Base-by-base conservation (phyloP, 495 filamentous ascomycete species). In the Daldinia loculata region DNA sequence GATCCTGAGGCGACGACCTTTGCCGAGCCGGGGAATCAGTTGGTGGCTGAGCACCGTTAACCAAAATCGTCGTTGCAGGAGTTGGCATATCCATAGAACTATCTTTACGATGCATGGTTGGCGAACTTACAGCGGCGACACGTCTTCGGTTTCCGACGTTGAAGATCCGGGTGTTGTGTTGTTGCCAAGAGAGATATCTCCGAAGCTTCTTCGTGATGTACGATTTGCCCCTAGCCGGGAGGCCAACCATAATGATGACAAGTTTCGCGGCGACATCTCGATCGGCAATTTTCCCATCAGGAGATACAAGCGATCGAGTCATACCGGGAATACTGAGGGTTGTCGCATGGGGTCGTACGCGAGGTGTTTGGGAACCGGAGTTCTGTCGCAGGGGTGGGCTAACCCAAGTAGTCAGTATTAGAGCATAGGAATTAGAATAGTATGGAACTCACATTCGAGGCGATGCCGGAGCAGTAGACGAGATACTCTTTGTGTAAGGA, bases 131-230 rank as follows among this genome's bases (percentile, higher is more conserved):
- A 62, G 90, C 89, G 38, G 92, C 92, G 36, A 94, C 86, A 60
- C 95, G 91, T 71, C 95, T 85, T 71, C 93, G 89, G 75, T 97
- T 93, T 50, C 95, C 95, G 41, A 99, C 95, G 70, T 99, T 99
- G 87, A 99, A 99, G 68, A 99, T 98, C 72, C 86, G 85, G 22
- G 93, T 93, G 70, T 97, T 91, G 76, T 99, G 95, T 72, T 99
- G 95, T 56, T 97, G 89, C 95, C 95, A 99, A 61, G 96, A 94
- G 24, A 99, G 82, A 73, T 99, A 99, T 56, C 95, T 88, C 26
- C 94, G 91, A 51, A 99, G 85, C 83, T 99, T 99, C 84, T 97
- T 98, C 60, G 95, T 98, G 72, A 99, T 94, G 80, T 99, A 99
- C 63, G 93, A 97, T 81, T 99, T 99, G 60, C 95, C 95, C 67